A percentile compares a stretch with the other conserved stretches of the same genome.
phyloP scores from a whole-genome alignment of 2,329 filamentous ascomycete genomes.

The Sodiomyces alkalinus region DNA sequence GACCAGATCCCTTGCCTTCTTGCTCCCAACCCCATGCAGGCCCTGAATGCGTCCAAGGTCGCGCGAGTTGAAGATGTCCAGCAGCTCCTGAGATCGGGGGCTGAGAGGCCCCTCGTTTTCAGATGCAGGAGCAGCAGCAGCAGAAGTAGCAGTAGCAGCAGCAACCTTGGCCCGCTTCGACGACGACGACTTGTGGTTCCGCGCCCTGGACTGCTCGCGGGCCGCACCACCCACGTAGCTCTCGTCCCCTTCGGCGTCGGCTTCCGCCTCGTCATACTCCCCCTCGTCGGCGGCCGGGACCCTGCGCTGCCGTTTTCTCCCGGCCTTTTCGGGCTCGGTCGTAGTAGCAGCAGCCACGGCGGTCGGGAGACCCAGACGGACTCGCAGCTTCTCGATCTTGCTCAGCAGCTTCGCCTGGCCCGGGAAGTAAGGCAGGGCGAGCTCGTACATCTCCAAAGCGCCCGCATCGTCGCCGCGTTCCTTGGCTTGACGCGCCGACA shows the following conservation, averaged over 20 bases:
- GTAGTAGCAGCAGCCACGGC: conserved; percentile 2
- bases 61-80: conserved; percentile 60
- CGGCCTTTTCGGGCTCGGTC: too few species aligned
- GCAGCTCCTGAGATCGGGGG: conserved; percentile 46
- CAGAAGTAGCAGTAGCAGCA: conserved; percentile 12
- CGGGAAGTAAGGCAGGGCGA: conserved; percentile 74
- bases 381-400: conserved; percentile 50
- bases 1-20: conserved; percentile 50
- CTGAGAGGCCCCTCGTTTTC: too few species aligned
- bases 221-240: too few species aligned
- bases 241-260: conserved; percentile 26
- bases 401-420: conserved; percentile 61
- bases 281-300: conserved; percentile 20
- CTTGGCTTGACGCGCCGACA: conserved; percentile 88
- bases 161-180: conserved; percentile 10
- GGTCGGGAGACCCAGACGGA: conserved; percentile 26
- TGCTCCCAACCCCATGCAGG: conserved; percentile 56
- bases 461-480: conserved; percentile 64
- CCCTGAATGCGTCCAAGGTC: conserved; percentile 50
- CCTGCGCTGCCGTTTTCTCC: conserved; percentile 11
- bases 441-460: conserved; percentile 73
- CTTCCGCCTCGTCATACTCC: conserved; percentile 23
- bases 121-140: conserved; percentile 26
- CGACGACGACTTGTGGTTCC: not conserved
- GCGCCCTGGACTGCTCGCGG: too few species aligned